Evolutionary conservation across 305 asterid species (phyloP).

Genomic region (Fraxinus velutina): DNA sequence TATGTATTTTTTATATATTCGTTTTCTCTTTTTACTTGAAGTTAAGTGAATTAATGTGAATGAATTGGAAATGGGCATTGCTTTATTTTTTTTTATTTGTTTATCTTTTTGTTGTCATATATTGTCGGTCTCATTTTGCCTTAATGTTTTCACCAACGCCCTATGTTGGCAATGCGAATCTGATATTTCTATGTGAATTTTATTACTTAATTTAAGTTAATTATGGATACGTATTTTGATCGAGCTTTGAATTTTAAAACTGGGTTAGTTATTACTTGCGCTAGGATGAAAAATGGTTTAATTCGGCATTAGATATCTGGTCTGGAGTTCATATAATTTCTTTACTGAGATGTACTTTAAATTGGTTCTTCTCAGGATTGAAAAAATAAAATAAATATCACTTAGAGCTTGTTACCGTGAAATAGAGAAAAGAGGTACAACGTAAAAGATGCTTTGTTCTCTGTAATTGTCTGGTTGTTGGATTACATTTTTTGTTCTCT

Average conservation of each 20-base stretch:
- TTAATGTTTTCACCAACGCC: not conserved
- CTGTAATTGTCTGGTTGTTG: not conserved
- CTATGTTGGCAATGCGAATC: not conserved
- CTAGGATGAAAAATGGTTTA: not conserved
- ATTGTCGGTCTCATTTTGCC: not conserved
- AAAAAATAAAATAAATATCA: not conserved
- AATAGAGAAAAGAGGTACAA: not conserved
- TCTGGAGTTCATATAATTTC: conserved; percentile 8
- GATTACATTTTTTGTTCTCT: not conserved
- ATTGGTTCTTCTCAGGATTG: not conserved
- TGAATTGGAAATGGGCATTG: conserved; percentile 16
- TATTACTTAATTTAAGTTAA: not conserved
- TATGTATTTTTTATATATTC: not conserved
- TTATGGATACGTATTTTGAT: not conserved
- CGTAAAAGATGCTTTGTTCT: not conserved
- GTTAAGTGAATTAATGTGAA: not conserved
- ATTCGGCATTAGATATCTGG: conserved; percentile 1
- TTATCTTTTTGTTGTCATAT: not conserved
- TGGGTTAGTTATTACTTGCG: not conserved
- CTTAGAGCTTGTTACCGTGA: not conserved
- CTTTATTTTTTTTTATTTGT: not conserved
- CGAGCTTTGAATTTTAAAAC: not conserved
- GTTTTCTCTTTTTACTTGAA: not conserved
- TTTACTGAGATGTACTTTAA: not conserved
- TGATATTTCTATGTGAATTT: not conserved